Conservation (phyloP, 805 yeast species). For the Ogataea salicorniae region DNA sequence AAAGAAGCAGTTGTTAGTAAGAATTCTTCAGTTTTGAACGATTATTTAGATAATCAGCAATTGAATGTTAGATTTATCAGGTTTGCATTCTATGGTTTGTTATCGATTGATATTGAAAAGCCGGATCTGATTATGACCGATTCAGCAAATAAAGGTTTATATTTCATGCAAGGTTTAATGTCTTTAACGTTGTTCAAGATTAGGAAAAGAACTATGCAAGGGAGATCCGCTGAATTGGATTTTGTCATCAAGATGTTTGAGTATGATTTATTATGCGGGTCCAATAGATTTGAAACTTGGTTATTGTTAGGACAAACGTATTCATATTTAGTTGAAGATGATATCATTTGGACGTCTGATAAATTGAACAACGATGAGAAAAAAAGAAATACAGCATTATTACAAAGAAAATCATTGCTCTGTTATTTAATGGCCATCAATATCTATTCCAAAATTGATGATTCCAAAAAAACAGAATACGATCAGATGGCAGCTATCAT, state of each 20-base stretch:
- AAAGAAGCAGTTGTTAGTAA: constrained; percentile 36
- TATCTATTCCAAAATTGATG: constrained; percentile 24
- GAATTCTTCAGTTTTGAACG: constrained; percentile 42
- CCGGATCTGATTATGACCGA: constrained; percentile 31
- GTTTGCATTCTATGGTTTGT: constrained; percentile 48
- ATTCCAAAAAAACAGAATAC: constrained; percentile 16
- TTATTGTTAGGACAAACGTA: constrained; percentile 73
- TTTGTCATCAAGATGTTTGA: constrained; percentile 61
- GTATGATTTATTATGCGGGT: constrained; percentile 61
- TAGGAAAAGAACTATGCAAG: constrained; percentile 73
- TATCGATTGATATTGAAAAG: constrained; percentile 21
- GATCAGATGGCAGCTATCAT: constrained; percentile 38
- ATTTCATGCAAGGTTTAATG: constrained; percentile 62
- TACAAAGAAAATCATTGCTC: constrained; percentile 65
- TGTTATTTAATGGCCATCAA: constrained; percentile 74
- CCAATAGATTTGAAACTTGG: constrained; percentile 82
- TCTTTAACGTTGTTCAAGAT: constrained; percentile 63
- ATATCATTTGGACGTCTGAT: constrained; percentile 88
- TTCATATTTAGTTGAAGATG: constrained; percentile 79
- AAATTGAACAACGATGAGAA: constrained; percentile 60
- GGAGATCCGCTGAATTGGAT: constrained; percentile 77
- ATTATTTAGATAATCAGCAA: constrained; percentile 40
- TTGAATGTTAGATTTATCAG: constrained; percentile 42
- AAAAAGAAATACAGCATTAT: constrained; percentile 52
- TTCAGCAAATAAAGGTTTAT: constrained; percentile 51